Conservation (phyloP, 2,329 filamentous ascomycete genomes). For the Drechslerella stenobrocha region DNA sequence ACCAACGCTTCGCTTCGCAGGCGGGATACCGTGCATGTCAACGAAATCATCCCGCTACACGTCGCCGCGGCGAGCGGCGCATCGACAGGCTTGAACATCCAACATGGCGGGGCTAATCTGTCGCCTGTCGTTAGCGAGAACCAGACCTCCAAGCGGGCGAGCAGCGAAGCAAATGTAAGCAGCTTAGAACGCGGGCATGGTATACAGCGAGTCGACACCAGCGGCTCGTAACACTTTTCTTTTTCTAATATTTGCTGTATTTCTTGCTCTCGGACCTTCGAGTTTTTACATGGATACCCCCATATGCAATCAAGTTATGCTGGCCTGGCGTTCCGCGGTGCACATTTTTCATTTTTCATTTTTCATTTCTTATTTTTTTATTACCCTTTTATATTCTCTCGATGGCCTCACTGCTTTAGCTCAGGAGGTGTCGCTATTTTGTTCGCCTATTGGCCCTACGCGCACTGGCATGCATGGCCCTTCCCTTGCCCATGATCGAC, state of each 20-base stretch:
- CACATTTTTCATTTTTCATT: slow-evolving; percentile 8
- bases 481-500: no score
- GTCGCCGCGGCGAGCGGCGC: slow-evolving; percentile 35
- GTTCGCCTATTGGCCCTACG: no score
- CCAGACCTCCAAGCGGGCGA: slow-evolving; percentile 9
- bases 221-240: slow-evolving; percentile 25
- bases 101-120: slow-evolving; percentile 8
- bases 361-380: neutral
- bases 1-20: slow-evolving; percentile 41
- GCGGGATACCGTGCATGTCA: slow-evolving; percentile 39
- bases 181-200: slow-evolving; percentile 32
- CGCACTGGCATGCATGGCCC: no score
- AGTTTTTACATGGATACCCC: slow-evolving; percentile 43
- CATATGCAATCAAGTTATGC: slow-evolving; percentile 27
- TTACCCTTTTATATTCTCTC: no score
- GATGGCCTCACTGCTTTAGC: no score
- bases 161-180: slow-evolving; percentile 15
- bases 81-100: slow-evolving; percentile 1
- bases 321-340: slow-evolving; percentile 36
- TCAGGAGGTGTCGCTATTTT: no score
- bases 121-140: slow-evolving; percentile 29
- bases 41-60: slow-evolving; percentile 44
- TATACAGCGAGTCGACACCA: slow-evolving; percentile 41
- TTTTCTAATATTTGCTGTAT: slow-evolving; percentile 14
- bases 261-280: slow-evolving; percentile 11